phyloP scores from a whole-genome alignment of 805 yeast genomes.

The Geotrichum ghanense region DNA sequence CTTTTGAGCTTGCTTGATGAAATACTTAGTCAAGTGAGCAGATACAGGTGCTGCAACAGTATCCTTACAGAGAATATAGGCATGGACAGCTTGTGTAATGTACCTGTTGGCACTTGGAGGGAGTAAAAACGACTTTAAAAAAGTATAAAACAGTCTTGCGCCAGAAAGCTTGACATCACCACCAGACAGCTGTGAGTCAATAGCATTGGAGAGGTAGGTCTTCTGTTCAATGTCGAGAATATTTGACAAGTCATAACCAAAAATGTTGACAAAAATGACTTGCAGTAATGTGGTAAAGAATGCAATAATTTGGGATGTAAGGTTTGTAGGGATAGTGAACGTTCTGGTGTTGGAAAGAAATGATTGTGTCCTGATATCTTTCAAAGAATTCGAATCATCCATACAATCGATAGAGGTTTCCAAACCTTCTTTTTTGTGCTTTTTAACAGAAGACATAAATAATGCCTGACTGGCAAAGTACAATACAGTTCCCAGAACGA shows the following conservation, averaged over 20 bases:
- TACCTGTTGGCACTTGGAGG: conserved; percentile 17
- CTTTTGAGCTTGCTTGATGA: neutral
- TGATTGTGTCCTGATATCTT: conserved; percentile 14
- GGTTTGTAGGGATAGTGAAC: conserved; percentile 16
- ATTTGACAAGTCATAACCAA: conserved; percentile 18
- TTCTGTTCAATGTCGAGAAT: conserved; percentile 8
- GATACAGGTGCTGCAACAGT: neutral
- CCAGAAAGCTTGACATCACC: conserved; percentile 24
- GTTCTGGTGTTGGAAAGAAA: conserved; percentile 20
- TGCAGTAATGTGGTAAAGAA: conserved; percentile 5
- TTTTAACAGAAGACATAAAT: conserved; percentile 17
- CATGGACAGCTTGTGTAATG: conserved; percentile 24
- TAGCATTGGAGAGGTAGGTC: conserved; percentile 16
- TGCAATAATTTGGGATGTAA: conserved; percentile 7
- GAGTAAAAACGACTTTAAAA: conserved; percentile 17
- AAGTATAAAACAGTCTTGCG: conserved; percentile 18
- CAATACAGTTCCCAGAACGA: conserved; percentile 17
- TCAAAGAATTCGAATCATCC: conserved; percentile 7
- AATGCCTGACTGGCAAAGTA: conserved; percentile 16
- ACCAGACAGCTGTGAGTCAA: conserved; percentile 28
- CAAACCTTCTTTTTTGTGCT: conserved; percentile 7
- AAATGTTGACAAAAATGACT: conserved; percentile 13
- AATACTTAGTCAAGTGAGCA: neutral
- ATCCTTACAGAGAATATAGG: conserved; percentile 5
- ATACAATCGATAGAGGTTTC: neutral